A percentile compares a stretch with the other conserved stretches of the same genome.
Conservation (phyloP, 2,329 filamentous ascomycete genomes). For the Beauveria caledonica region DNA sequence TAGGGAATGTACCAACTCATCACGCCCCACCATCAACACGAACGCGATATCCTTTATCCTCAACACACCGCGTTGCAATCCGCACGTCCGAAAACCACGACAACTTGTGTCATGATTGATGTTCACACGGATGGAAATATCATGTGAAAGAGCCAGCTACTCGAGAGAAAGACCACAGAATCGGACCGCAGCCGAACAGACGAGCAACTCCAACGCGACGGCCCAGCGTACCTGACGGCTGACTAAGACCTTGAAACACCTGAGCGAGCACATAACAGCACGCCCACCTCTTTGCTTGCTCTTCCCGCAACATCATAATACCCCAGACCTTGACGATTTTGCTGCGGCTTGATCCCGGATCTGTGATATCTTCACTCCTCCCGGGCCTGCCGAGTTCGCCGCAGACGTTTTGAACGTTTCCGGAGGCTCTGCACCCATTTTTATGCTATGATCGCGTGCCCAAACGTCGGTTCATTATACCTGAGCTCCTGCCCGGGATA, state of each 20-base stretch:
- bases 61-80: neutral
- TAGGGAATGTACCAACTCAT: neutral
- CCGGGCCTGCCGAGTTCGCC: neutral
- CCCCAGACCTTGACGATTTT: neutral
- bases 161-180: too few species aligned
- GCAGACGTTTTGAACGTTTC: neutral
- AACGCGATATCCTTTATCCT: neutral
- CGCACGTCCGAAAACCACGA: neutral
- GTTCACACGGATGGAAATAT: neutral
- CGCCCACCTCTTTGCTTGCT: neutral
- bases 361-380: neutral
- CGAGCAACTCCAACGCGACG: neutral
- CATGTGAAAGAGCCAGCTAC: too few species aligned
- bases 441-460: constrained; percentile 13
- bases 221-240: neutral
- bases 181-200: neutral
- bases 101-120: neutral
- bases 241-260: constrained; percentile 1
- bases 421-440: constrained; percentile 13
- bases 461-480: constrained; percentile 24
- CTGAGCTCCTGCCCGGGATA: constrained; percentile 20
- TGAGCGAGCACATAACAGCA: neutral
- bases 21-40: neutral
- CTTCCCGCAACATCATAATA: neutral
- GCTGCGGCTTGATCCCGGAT: neutral